phyloP scores from a whole-genome alignment of 345 rosid species.

The Anastatica hierochuntica region DNA sequence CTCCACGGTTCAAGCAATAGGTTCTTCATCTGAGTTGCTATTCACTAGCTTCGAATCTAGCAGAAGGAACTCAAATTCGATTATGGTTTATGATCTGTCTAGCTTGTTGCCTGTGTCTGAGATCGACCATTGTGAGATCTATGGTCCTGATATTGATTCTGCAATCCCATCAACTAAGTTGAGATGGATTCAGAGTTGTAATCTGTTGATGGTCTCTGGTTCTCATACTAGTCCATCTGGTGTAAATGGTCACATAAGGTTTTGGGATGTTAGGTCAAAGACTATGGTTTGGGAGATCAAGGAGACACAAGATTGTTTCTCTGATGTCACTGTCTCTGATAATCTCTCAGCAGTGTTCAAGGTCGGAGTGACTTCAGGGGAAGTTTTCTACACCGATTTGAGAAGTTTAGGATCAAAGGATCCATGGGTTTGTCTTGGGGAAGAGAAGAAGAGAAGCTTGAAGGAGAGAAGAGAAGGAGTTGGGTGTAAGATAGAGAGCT shows the following conservation, averaged over 20 bases:
- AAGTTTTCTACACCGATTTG: slow-evolving; percentile 53
- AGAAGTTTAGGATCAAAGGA: slow-evolving; percentile 43
- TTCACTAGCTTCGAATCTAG: slow-evolving; percentile 91
- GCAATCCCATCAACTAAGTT: slow-evolving; percentile 74
- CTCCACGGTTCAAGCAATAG: slow-evolving; percentile 81
- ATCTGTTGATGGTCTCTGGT: slow-evolving; percentile 74
- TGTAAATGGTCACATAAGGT: slow-evolving; percentile 48
- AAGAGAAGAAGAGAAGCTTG: slow-evolving; percentile 36
- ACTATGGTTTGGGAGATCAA: slow-evolving; percentile 63
- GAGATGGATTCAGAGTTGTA: slow-evolving; percentile 55
- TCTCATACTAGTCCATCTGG: slow-evolving; percentile 87
- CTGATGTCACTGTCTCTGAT: slow-evolving; percentile 72
- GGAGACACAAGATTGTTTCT: slow-evolving; percentile 74
- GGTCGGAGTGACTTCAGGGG: slow-evolving; percentile 70
- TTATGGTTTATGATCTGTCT: slow-evolving; percentile 67
- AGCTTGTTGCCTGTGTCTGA: slow-evolving; percentile 53
- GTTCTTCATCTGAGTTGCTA: slow-evolving; percentile 44
- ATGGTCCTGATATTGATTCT: slow-evolving; percentile 64
- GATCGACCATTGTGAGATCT: slow-evolving; percentile 65
- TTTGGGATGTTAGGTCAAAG: slow-evolving; percentile 82
- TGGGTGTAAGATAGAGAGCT: slow-evolving; percentile 68
- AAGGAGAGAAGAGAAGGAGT: slow-evolving; percentile 73
- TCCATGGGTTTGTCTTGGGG: slow-evolving; percentile 66
- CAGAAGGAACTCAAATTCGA: slow-evolving; percentile 72
- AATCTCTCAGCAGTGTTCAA: slow-evolving; percentile 54